Conservation (phyloP, 2,329 filamentous ascomycete species). For the Tolypocladium album region DNA sequence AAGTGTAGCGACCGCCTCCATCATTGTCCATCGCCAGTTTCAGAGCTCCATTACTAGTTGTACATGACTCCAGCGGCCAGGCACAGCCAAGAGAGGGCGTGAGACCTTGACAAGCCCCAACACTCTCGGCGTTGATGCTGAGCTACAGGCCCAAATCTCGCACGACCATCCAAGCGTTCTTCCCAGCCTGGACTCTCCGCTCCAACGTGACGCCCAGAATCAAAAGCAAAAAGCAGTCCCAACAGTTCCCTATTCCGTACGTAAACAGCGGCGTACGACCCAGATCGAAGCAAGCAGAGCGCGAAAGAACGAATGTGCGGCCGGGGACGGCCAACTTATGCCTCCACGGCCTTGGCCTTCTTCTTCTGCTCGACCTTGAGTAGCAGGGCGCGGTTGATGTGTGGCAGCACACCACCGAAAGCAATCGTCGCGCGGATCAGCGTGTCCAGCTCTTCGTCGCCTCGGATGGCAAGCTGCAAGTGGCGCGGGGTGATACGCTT, state of each 20-base stretch:
- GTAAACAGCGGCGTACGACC: neutral
- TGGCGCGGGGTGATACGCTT: slow-evolving; percentile 99
- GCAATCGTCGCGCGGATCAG: slow-evolving; percentile 96
- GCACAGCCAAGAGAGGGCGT: neutral
- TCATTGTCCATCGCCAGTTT: neutral
- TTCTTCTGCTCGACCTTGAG: slow-evolving; percentile 98
- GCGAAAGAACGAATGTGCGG: slow-evolving; percentile 4
- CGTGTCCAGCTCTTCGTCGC: slow-evolving; percentile 96
- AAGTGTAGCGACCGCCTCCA: neutral
- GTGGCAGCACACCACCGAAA: slow-evolving; percentile 93
- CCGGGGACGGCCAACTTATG: slow-evolving; percentile 14
- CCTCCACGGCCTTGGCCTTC: slow-evolving; percentile 52
- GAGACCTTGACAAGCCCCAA: neutral
- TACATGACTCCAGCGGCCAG: neutral
- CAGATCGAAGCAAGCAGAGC: slow-evolving; percentile 5
- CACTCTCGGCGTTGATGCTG: neutral
- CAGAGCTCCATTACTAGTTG: neutral
- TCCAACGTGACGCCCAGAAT: neutral
- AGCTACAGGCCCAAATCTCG: neutral
- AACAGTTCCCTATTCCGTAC: slow-evolving; percentile 1
- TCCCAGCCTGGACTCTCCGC: neutral
- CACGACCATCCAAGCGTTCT: neutral
- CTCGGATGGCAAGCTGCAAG: slow-evolving; percentile 93
- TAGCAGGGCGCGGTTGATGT: slow-evolving; percentile 95
- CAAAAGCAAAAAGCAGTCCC: neutral